Conservation (phyloP, 1,284 basidiomycete species). For the Microbotryum violaceum region DNA sequence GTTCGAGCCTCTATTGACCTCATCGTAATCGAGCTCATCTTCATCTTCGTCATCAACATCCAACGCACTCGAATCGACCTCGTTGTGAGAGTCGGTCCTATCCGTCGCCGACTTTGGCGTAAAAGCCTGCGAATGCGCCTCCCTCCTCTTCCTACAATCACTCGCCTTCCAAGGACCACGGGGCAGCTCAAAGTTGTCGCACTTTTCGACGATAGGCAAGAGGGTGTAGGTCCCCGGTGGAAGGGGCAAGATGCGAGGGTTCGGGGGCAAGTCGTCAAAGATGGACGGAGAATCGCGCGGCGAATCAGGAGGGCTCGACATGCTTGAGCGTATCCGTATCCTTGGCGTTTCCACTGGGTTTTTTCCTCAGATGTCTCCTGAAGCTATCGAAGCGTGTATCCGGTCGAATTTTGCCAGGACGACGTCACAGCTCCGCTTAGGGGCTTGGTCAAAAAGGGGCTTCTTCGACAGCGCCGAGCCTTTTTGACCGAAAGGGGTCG, state of each 20-base stretch:
- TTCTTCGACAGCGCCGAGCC: too few relatives aligned
- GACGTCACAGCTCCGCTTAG: too few relatives aligned
- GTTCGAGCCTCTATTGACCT: background rate
- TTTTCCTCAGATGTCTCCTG: too few relatives aligned
- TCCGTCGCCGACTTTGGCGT: background rate
- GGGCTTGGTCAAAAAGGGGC: too few relatives aligned
- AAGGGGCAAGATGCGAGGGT: constrained; percentile 9
- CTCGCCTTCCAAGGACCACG: constrained; percentile 18
- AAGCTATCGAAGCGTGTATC: too few relatives aligned
- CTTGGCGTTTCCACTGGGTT: too few relatives aligned
- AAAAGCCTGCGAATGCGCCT: constrained; percentile 6
- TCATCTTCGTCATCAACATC: constrained; percentile 17
- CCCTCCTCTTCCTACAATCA: constrained; percentile 9
- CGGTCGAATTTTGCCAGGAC: too few relatives aligned
- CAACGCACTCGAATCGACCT: constrained; percentile 8
- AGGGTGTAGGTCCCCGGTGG: constrained; percentile 31
- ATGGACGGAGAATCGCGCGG: too few relatives aligned
- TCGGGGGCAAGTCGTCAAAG: constrained; percentile 4
- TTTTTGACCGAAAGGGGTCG: too few relatives aligned
- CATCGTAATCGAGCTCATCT: background rate
- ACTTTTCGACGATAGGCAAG: constrained; percentile 26
- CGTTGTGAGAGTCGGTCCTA: too few relatives aligned
- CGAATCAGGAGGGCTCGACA: too few relatives aligned
- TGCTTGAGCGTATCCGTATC: too few relatives aligned
- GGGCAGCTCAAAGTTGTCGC: constrained; percentile 30